Evolutionary conservation across 306 rosid species (phyloP).

Genomic region (Rosa rugosa): DNA sequence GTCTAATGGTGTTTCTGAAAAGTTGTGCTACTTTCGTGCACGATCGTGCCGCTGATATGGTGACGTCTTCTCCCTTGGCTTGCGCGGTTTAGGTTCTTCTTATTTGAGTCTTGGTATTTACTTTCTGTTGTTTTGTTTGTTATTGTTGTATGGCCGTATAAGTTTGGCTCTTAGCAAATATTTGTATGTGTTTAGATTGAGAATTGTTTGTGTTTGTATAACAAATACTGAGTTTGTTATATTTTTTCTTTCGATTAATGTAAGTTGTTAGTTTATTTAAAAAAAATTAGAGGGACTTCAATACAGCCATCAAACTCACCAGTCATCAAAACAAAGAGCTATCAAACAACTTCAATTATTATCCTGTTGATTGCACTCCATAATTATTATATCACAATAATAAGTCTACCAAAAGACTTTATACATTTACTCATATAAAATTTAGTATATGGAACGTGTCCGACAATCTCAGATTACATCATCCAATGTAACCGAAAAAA

Average conservation of each 20-base stretch:
- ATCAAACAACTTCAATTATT: neutral
- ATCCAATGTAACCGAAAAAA: neutral
- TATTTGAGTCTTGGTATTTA: neutral
- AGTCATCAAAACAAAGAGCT: neutral
- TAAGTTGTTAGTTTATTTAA: neutral
- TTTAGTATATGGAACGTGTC: neutral
- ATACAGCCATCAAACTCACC: neutral
- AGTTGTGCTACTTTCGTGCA: too few species aligned
- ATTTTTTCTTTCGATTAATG: too few species aligned
- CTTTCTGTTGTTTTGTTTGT: neutral
- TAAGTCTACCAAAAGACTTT: neutral
- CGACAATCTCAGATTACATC: neutral
- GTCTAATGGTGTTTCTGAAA: neutral
- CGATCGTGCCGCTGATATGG: neutral
- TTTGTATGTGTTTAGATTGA: neutral
- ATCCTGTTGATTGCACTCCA: neutral
- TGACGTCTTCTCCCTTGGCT: too few species aligned
- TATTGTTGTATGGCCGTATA: too few species aligned
- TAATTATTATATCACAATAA: too few species aligned
- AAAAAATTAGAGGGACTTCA: too few species aligned
- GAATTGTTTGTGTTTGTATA: too few species aligned
- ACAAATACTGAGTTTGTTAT: too few species aligned
- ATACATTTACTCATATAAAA: neutral
- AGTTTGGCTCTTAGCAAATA: too few species aligned
- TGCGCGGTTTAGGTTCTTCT: too few species aligned